These are phyloP conservation scores for Pistacia atlantica DNA, from an alignment of 345 rosid genomes.

Conservation along the genomic window DNA sequence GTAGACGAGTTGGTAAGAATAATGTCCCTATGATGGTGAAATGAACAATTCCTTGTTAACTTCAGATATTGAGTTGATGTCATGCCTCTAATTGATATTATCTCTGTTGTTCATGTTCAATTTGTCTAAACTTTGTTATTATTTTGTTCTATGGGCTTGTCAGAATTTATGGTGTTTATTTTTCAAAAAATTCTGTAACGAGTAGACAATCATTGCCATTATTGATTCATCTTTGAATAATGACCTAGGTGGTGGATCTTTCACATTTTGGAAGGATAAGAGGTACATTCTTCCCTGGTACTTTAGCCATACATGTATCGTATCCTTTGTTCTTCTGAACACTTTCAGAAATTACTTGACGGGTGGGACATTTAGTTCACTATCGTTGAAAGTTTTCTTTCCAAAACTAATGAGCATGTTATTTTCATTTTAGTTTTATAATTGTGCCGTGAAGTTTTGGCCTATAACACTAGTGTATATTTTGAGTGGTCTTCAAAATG, in stretches of 20 bases:
- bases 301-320: neutral
- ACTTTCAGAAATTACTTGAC: neutral
- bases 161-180: neutral
- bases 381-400: neutral
- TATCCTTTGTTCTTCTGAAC: neutral
- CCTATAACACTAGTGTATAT: neutral
- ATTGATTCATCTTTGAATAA: conserved; percentile 5
- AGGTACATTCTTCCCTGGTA: conserved; percentile 43
- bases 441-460: neutral
- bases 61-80: neutral
- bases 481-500: neutral
- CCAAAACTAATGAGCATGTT: no score
- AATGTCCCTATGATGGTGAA: neutral
- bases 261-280: conserved; percentile 90
- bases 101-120: neutral
- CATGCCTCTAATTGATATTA: neutral
- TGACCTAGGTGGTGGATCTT: conserved; percentile 67
- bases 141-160: neutral
- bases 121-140: neutral
- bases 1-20: neutral
- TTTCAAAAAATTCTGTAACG: neutral
- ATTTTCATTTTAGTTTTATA: neutral
- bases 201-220: neutral
- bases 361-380: neutral
- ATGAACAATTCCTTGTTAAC: neutral